phyloP scores from a whole-genome alignment of 805 yeast species.

The Saccharomycopsis selenospora region DNA sequence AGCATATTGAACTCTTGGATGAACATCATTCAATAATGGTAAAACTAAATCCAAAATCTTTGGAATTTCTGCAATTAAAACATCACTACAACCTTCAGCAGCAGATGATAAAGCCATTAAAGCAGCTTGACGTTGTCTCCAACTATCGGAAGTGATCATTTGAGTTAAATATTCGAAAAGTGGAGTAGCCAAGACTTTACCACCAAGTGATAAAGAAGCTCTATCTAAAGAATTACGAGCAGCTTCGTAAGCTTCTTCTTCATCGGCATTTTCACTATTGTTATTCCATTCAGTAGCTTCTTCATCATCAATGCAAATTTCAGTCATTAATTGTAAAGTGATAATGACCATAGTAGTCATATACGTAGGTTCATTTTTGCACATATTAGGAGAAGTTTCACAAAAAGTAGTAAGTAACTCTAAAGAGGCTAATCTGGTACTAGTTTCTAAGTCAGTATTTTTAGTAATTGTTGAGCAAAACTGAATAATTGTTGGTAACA shows the following conservation, averaged over 20 bases:
- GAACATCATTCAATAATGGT: constrained; percentile 79
- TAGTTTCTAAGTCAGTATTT: constrained; percentile 69
- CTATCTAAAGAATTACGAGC: constrained; percentile 95
- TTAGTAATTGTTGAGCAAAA: constrained; percentile 81
- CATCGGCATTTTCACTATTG: constrained; percentile 76
- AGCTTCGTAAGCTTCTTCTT: constrained; percentile 79
- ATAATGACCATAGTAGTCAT: constrained; percentile 63
- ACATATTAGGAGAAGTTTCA: constrained; percentile 93
- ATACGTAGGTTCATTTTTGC: constrained; percentile 69
- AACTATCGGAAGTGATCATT: constrained; percentile 66
- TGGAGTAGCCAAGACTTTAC: constrained; percentile 76
- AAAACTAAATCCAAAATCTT: constrained; percentile 75
- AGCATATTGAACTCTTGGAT: constrained; percentile 94
- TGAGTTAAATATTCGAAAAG: constrained; percentile 79
- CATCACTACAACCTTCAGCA: constrained; percentile 95
- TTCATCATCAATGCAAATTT: constrained; percentile 82
- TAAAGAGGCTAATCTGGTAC: constrained; percentile 76
- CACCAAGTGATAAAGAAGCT: constrained; percentile 75
- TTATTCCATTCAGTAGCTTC: constrained; percentile 84
- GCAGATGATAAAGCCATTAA: constrained; percentile 94
- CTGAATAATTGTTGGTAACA: constrained; percentile 82
- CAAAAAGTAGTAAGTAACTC: constrained; percentile 87
- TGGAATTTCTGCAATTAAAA: constrained; percentile 73
- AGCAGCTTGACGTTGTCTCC: constrained; percentile 97
- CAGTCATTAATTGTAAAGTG: constrained; percentile 82